Evolutionary conservation across 2,329 filamentous ascomycete species (phyloP), one percentile per base, ranked within the genome.

Genomic region (Colletotrichum shisoi): DNA sequence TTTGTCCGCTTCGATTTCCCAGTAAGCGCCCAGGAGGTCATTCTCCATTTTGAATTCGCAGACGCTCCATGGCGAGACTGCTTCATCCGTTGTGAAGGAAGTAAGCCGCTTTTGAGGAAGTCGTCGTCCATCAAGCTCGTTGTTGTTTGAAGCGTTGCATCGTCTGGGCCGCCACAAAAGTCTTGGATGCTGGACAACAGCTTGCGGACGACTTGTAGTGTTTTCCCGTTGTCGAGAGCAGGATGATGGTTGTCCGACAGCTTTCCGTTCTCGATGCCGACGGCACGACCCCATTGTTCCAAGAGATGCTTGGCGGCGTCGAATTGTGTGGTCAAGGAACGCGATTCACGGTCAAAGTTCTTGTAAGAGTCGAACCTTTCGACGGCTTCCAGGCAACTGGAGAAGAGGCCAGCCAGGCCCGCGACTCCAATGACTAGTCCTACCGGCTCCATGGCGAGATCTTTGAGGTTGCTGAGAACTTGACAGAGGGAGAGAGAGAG

Each of bases 331-430:
- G 69, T 57, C 0, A 75, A 34, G 0, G 59, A 34, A 11, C 63
- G 51, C 4, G 65, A 63, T 3, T 75, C 74, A 0, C 13, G 1
- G 0, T 39, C 57, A 1, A 71, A 72, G 0, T 61, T 34, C 0
- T 57, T 64, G 11, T 74, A 75, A 0, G 56, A 13, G 9, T 73
- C 52, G 2, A 73, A 44, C 4, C 45, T 63, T 0, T 71, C 63
- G 0, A 72, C 24, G 2, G 66, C 71, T 1, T 75, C 71, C 2
- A 74, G n/a, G 13, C 71, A 74, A 0, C 68, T 27, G 46, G 65
- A 71, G 39, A 73, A 73, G 0, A 75, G 66, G 6, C 72, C 70
- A 3, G 62, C 65, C 2, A 73, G 69, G 6, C 69, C 69, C 6
- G 61, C 52, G 34, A 72, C 27, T 19, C 70, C 68, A n/a, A 73